These are phyloP conservation scores for Strigomonas culicis DNA, from an alignment of 208 protist species.

Conservation along the genomic window DNA sequence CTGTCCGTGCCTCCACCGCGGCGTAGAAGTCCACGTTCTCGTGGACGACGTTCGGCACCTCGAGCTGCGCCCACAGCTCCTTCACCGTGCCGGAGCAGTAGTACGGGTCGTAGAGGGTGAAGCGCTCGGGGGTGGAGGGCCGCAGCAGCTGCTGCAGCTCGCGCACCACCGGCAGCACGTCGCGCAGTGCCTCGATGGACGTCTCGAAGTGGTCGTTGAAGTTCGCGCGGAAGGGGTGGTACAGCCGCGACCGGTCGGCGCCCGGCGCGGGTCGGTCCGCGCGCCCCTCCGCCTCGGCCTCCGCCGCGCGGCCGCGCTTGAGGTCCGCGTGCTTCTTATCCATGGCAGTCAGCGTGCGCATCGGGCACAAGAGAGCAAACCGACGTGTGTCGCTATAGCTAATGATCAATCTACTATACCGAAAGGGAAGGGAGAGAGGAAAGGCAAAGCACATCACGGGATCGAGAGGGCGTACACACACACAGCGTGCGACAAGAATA, in stretches of 20 bases:
- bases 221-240: slow-evolving; percentile 49
- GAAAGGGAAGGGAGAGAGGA: no score
- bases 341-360: no score
- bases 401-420: no score
- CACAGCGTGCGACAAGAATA: no score
- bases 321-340: no score
- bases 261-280: not conserved
- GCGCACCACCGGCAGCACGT: slow-evolving; percentile 48
- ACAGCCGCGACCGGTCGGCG: slow-evolving; percentile 9
- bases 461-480: no score
- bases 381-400: no score
- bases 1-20: slow-evolving; percentile 25
- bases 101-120: slow-evolving; percentile 87
- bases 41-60: slow-evolving; percentile 70
- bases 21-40: slow-evolving; percentile 87
- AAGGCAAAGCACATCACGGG: no score
- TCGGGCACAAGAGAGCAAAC: no score
- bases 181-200: slow-evolving; percentile 42
- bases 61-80: slow-evolving; percentile 37
- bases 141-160: slow-evolving; percentile 56
- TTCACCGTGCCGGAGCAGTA: slow-evolving; percentile 75
- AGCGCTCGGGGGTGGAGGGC: slow-evolving; percentile 32
- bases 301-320: no score
- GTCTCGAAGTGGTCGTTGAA: slow-evolving; percentile 88
- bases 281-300: not conserved